Evolutionary conservation across 331 rosid species (phyloP).

Genomic region (Erythrophleum ivorense): DNA sequence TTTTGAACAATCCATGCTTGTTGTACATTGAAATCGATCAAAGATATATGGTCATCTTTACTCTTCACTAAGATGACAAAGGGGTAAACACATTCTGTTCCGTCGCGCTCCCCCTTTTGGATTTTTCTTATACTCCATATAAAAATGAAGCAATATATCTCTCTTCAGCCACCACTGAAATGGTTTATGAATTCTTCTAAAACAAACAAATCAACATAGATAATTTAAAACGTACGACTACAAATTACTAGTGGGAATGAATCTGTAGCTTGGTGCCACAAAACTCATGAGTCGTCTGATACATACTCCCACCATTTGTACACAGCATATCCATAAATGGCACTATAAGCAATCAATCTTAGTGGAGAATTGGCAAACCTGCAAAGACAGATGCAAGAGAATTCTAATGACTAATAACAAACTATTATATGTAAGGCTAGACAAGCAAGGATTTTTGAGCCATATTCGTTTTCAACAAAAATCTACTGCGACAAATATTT

Average conservation of each 20-base stretch:
- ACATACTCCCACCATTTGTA: neutral
- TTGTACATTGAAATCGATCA: neutral
- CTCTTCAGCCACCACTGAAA: too few relatives aligned
- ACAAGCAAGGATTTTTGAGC: too few relatives aligned
- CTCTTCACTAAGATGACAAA: neutral
- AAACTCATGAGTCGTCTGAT: neutral
- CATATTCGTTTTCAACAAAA: too few relatives aligned
- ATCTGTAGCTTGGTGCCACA: neutral
- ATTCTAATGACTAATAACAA: neutral
- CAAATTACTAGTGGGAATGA: neutral
- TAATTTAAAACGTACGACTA: neutral
- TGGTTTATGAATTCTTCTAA: too few relatives aligned
- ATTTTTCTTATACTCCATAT: too few relatives aligned
- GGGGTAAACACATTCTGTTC: too few relatives aligned
- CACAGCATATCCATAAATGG: neutral
- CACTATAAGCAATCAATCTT: neutral
- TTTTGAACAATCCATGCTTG: neutral
- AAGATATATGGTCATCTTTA: neutral
- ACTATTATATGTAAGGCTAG: too few relatives aligned
- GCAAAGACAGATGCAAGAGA: neutral
- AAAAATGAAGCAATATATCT: too few relatives aligned
- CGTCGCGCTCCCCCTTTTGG: too few relatives aligned
- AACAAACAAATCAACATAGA: neutral
- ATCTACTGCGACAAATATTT: too few relatives aligned
- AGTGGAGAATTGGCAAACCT: conserved; percentile 3